Percentiles rank a stretch among this genome's conserved stretches.
Evolutionary conservation across 371 early-diverging fungal species (phyloP).

Genomic region (Dinochytrium kinnereticum): DNA sequence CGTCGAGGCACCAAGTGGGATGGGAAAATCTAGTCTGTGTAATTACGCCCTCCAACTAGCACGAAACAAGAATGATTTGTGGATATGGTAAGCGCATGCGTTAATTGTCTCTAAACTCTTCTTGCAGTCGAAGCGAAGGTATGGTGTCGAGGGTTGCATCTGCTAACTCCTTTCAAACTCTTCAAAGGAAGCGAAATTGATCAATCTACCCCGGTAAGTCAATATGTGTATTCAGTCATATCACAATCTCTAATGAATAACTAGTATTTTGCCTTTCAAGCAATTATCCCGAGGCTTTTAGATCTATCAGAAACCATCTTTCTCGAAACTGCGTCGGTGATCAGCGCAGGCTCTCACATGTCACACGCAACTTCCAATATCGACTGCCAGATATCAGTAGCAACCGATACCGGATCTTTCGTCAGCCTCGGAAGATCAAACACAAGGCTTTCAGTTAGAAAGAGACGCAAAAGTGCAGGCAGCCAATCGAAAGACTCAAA

Average conservation of each 20-base stretch:
- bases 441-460: too few species aligned
- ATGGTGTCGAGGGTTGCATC: not conserved
- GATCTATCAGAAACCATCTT: not conserved
- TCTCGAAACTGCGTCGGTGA: too few species aligned
- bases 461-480: too few species aligned
- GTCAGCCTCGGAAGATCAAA: too few species aligned
- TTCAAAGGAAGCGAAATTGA: conserved; percentile 6
- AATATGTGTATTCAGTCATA: not conserved
- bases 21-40: conserved; percentile 4
- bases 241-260: not conserved
- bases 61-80: not conserved
- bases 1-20: not conserved
- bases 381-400: too few species aligned
- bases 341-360: too few species aligned
- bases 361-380: too few species aligned
- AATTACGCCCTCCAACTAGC: not conserved
- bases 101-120: not conserved
- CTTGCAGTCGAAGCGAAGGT: not conserved
- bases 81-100: not conserved
- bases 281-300: not conserved
- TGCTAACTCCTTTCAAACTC: not conserved
- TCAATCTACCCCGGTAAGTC: conserved; percentile 1
- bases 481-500: too few species aligned
- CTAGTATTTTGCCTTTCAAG: conserved; percentile 14
- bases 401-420: too few species aligned